Conservation (phyloP, 1,139 yeast species). For the Candida sojae region DNA sequence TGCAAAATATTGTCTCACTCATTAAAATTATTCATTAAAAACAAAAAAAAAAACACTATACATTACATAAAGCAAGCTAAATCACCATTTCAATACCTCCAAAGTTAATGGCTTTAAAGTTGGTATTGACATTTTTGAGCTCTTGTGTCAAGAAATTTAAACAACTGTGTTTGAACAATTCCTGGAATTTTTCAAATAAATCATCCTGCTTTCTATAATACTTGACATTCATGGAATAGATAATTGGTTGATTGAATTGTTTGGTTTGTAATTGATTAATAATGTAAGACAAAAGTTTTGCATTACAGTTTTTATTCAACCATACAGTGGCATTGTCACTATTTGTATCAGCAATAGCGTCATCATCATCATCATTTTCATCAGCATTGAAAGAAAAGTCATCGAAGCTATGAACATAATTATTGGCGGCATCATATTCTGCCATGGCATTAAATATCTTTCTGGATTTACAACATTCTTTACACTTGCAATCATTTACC, state of each 20-base stretch:
- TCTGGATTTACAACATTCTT: conserved; percentile 9
- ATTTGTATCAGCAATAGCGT: neutral
- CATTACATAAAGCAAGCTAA: neutral
- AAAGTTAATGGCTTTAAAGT: neutral
- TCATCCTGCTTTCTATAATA: conserved; percentile 6
- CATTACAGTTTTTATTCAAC: conserved; percentile 11
- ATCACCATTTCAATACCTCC: conserved; percentile 2
- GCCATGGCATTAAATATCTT: conserved; percentile 12
- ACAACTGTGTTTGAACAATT: conserved; percentile 14
- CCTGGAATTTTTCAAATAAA: conserved; percentile 11
- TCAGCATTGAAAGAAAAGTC: conserved; percentile 4
- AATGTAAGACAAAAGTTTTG: conserved; percentile 12
- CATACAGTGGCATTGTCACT: neutral
- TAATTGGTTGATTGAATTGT: conserved; percentile 13
- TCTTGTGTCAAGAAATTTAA: conserved; percentile 6
- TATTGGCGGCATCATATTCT: conserved; percentile 12
- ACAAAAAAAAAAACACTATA: neutral
- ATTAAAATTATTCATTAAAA: neutral
- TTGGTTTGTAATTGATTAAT: conserved; percentile 9
- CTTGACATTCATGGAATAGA: conserved; percentile 11
- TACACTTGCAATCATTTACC: conserved; percentile 13
- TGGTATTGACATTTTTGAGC: neutral
- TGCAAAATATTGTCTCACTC: too few species aligned
- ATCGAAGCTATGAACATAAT: conserved; percentile 14
- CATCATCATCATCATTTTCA: too few species aligned